Evolutionary conservation across 2,329 filamentous ascomycete species (phyloP), one percentile per base, ranked within the genome.

Genomic region (Epichloe gansuensis): DNA sequence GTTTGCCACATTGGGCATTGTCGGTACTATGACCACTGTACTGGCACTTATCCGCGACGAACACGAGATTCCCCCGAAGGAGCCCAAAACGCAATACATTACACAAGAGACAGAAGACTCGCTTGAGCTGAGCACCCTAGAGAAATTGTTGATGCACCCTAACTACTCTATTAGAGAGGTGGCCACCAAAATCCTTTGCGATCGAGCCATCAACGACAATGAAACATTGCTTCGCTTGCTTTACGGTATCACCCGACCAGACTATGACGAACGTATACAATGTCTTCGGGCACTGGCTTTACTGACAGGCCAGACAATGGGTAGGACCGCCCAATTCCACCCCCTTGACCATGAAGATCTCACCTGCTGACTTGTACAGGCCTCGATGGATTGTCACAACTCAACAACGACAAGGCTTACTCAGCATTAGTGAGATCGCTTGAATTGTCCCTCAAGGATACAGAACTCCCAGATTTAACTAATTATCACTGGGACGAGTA

Each of bases 91-190:
- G 49, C 79, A 84, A 58, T 86, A 87, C 63, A 85, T 88, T 57
- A 85, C 81, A 13, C 82, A 89, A 64, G 81, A 85, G 25, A 87
- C 84, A 2, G 85, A 89, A 61, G 84, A 89, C 61, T 78, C 84
- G 2, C 72, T 89, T 42, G 78, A 81, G 53, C 62, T 81, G 11
- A 73, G 76, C 42, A 89, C 86, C 0, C 71, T 90, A 9, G 73
- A 81, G 49, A 84, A 80, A 56, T 74, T 90, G 4, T 71, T 86
- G 12, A 73, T 77, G 49, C 85, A 85, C 64, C 84, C 84, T 54
- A 91, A 83, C 65, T 83, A 80, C 60, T 78, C 84, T 21, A 84
- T 90, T 56, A 75, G 82, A 57, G 82, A 87, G 54, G 83, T 85
- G 52, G 80, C 82, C 11, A 74, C 75, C 55, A 78, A 76, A 58